phyloP scores from a whole-genome alignment of 1,284 basidiomycete species.

The Cerrena zonata region DNA sequence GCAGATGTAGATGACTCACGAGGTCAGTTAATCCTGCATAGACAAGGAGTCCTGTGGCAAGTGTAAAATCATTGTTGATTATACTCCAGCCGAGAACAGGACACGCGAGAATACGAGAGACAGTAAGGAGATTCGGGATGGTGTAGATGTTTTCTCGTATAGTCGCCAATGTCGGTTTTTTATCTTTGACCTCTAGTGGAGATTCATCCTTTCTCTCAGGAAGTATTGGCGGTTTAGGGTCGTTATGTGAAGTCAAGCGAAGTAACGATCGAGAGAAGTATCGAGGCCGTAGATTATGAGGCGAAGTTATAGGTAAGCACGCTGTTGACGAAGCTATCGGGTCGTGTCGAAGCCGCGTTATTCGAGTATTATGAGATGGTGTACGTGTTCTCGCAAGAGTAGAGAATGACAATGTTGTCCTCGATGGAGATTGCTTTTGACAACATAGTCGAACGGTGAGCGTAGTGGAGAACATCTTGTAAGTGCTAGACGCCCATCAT shows the following conservation, averaged over 20 bases:
- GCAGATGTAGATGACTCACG: constrained; percentile 44
- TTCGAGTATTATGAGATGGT: neutral
- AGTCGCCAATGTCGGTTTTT: constrained; percentile 15
- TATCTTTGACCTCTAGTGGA: too few relatives aligned
- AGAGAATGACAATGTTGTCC: too few relatives aligned
- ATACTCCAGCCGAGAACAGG: constrained; percentile 91
- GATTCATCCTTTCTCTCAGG: constrained; percentile 2
- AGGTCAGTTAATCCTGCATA: constrained; percentile 88
- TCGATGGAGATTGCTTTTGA: neutral
- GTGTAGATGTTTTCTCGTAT: constrained; percentile 90
- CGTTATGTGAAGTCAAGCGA: neutral
- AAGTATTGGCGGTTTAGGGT: neutral
- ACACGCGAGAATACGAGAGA: constrained; percentile 81
- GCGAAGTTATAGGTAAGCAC: too few relatives aligned
- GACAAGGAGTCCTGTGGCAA: constrained; percentile 78
- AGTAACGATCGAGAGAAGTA: neutral
- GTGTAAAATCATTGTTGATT: constrained; percentile 72
- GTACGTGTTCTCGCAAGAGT: neutral
- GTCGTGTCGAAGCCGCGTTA: too few relatives aligned
- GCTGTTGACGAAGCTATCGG: neutral
- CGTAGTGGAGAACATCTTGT: neutral
- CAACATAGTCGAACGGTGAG: neutral
- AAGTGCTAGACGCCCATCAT: neutral
- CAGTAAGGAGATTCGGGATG: constrained; percentile 84
- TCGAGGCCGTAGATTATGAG: neutral